Evolutionary conservation across 1,139 yeast genomes (phyloP).

Genomic region (Candida pseudocylindracea): DNA sequence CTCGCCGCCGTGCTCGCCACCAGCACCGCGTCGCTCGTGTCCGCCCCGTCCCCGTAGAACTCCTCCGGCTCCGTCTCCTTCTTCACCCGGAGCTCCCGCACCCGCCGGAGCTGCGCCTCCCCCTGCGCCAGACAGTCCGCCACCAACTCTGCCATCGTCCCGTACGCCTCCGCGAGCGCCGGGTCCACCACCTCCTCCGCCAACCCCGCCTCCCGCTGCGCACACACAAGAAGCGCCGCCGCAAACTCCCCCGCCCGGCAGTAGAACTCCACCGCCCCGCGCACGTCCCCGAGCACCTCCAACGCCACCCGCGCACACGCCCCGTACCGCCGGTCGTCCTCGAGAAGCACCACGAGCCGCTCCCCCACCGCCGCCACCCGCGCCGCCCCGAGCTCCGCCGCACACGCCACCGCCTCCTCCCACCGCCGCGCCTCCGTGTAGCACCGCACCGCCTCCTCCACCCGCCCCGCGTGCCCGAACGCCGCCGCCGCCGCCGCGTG

Average conservation of each 20-base stretch:
- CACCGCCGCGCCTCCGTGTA: conserved; percentile 55
- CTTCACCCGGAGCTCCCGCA: conserved; percentile 68
- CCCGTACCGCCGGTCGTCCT: conserved; percentile 49
- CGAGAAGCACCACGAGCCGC: conserved; percentile 31
- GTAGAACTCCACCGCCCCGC: conserved; percentile 39
- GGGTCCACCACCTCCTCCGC: conserved; percentile 39
- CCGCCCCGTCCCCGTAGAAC: conserved; percentile 59
- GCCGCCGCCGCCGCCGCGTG: conserved; percentile 58
- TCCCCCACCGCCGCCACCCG: conserved; percentile 21
- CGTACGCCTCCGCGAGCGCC: conserved; percentile 78
- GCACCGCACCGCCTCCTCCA: conserved; percentile 40
- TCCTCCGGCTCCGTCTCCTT: conserved; percentile 70
- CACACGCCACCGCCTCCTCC: conserved; percentile 51
- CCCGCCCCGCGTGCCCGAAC: conserved; percentile 44
- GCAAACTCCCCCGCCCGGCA: conserved; percentile 63
- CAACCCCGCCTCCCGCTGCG: conserved; percentile 5
- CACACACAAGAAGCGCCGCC: conserved; percentile 34
- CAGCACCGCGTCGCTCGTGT: conserved; percentile 82
- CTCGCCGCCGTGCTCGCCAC: conserved; percentile 90
- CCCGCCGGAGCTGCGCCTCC: conserved; percentile 58
- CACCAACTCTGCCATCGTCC: conserved; percentile 61
- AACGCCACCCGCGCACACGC: conserved; percentile 72
- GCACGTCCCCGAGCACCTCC: conserved; percentile 34
- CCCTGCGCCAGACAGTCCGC: conserved; percentile 85
- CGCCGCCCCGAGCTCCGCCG: conserved; percentile 6